These are phyloP conservation scores for Melastoma malabathricum DNA, from an alignment of 345 rosid genomes.

Conservation along the genomic window DNA sequence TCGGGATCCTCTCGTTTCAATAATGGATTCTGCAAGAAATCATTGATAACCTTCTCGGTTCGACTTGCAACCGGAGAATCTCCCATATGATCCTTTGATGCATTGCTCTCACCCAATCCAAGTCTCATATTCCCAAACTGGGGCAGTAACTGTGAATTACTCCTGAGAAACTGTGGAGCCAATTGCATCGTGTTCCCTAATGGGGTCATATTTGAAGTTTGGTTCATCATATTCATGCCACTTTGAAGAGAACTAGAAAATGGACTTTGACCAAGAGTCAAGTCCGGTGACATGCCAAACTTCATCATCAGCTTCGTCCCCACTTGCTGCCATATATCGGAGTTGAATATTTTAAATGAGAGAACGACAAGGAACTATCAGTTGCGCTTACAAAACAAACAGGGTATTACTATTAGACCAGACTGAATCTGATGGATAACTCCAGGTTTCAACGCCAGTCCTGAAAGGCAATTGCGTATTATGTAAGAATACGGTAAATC, in stretches of 20 bases:
- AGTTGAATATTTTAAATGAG: conserved; percentile 15
- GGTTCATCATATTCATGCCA: conserved; percentile 18
- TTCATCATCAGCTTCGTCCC: conserved; percentile 47
- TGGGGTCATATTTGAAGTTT: conserved; percentile 25
- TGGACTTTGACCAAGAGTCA: conserved; percentile 23
- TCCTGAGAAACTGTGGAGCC: conserved; percentile 22
- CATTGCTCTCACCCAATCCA: conserved; percentile 14
- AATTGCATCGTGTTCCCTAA: conserved; percentile 25
- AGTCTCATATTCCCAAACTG: conserved; percentile 16
- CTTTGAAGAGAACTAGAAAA: conserved; percentile 31
- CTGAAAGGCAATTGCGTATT: conserved; percentile 22
- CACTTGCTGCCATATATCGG: conserved; percentile 29
- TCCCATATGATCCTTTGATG: conserved; percentile 10
- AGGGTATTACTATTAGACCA: conserved; percentile 26
- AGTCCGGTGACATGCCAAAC: conserved; percentile 37
- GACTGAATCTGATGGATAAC: conserved; percentile 59
- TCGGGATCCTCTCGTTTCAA: conserved; percentile 37
- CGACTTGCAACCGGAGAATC: conserved; percentile 40
- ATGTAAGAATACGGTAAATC: neutral
- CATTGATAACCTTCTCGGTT: conserved; percentile 67
- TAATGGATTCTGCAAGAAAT: conserved; percentile 51
- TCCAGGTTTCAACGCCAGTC: conserved; percentile 81
- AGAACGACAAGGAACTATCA: conserved; percentile 6
- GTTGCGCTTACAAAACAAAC: neutral
- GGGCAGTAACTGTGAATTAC: conserved; percentile 18